phyloP scores from a whole-genome alignment of 208 protist genomes.

The Porcisia deanei region DNA sequence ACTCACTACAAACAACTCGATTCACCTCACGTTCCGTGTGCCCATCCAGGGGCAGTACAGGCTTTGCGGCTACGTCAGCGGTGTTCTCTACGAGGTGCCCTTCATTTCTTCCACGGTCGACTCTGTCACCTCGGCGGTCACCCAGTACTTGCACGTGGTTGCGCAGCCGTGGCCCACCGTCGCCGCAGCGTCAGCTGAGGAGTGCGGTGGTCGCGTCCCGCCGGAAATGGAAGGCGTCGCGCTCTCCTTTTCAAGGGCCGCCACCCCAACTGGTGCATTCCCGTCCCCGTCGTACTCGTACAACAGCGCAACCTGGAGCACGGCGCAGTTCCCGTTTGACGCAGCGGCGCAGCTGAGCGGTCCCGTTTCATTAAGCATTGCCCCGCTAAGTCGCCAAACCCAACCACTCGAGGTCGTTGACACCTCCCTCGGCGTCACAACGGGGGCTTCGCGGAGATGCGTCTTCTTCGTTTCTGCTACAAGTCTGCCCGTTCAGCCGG shows the following conservation, averaged over 20 bases:
- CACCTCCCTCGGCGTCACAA: slow-evolving; percentile 25
- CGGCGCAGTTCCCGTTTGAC: slow-evolving; percentile 10
- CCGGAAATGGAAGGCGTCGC: slow-evolving; percentile 11
- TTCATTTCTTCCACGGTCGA: slow-evolving; percentile 24
- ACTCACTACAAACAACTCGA: background rate
- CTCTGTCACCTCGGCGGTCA: slow-evolving; percentile 7
- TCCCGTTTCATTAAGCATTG: slow-evolving; percentile 21
- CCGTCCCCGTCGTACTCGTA: slow-evolving; percentile 15
- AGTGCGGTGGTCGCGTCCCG: slow-evolving; percentile 22
- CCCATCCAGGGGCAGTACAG: slow-evolving; percentile 45
- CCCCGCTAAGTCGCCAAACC: slow-evolving; percentile 18
- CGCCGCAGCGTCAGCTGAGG: background rate
- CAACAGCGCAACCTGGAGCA: slow-evolving; percentile 23
- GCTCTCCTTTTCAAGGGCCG: slow-evolving; percentile 17
- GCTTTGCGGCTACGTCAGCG: slow-evolving; percentile 46
- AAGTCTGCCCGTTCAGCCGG: background rate
- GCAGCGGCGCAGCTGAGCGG: slow-evolving; percentile 15
- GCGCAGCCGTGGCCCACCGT: slow-evolving; percentile 19
- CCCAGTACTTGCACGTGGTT: slow-evolving; percentile 10
- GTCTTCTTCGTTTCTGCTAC: slow-evolving; percentile 52
- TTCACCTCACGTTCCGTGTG: slow-evolving; percentile 38
- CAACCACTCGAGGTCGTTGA: slow-evolving; percentile 34
- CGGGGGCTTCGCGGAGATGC: slow-evolving; percentile 36
- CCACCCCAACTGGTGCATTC: slow-evolving; percentile 32
- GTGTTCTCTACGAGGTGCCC: slow-evolving; percentile 48